Evolutionary conservation across 768 basidiomycete species (phyloP).

Genomic region (Dentipellis fragilis): DNA sequence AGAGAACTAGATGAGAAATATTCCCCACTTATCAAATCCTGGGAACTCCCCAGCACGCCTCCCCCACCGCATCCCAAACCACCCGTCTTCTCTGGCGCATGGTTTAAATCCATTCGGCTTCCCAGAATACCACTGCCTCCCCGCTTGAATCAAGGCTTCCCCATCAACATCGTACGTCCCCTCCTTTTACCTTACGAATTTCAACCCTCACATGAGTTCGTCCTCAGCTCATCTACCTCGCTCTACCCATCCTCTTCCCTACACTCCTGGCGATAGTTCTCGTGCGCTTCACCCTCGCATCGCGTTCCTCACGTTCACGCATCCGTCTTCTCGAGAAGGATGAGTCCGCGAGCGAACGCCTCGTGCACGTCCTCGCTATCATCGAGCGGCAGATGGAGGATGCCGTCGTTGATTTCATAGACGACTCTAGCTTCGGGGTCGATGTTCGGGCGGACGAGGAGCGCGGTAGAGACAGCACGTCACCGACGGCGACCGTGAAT

Average conservation of each 20-base stretch:
- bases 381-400: slow-evolving; percentile 56
- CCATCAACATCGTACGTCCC: slow-evolving; percentile 56
- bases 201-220: background rate
- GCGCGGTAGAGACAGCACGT: background rate
- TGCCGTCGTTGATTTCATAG: slow-evolving; percentile 49
- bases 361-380: slow-evolving; percentile 44
- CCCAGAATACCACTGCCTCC: slow-evolving; percentile 3
- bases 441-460: background rate
- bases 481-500: background rate
- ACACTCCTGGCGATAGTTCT: slow-evolving; percentile 41
- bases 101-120: slow-evolving; percentile 6
- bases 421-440: slow-evolving; percentile 17
- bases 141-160: slow-evolving; percentile 30
- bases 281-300: slow-evolving; percentile 45
- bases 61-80: slow-evolving; percentile 1
- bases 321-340: slow-evolving; percentile 60
- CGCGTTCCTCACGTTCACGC: slow-evolving; percentile 52
- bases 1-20: slow-evolving; percentile 12
- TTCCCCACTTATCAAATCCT: slow-evolving; percentile 11
- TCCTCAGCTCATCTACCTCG: slow-evolving; percentile 37
- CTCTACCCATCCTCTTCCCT: slow-evolving; percentile 61
- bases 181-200: background rate
- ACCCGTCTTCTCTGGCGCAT: background rate
- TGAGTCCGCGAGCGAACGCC: slow-evolving; percentile 27
- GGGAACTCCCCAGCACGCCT: slow-evolving; percentile 4